Base-by-base conservation (phyloP, 257 asterid species). In the Nicotiana paniculata region DNA sequence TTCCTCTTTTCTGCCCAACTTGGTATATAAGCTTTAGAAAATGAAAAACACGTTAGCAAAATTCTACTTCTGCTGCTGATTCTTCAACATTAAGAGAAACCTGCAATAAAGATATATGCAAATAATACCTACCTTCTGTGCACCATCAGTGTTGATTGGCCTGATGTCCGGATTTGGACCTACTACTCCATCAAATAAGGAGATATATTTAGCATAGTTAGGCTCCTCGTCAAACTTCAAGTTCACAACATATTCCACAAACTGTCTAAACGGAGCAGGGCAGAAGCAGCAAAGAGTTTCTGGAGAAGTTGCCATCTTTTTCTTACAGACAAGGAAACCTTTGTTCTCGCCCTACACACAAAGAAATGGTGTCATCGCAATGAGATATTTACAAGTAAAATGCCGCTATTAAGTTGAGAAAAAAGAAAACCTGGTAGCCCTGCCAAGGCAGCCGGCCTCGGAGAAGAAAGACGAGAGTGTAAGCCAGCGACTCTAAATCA, bases 361-460 rank as follows among this genome's bases (percentile, higher is more conserved):
- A 78, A 46, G 74, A 17, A 24, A 3, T 16, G 24, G 66, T 74
- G 83, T 80, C 75, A 82, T 58, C 8, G 37, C 63, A 69, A 30
- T 13, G 62, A 75, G 62, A 67, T 33, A 3, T 57, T 65, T 16
- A 58, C 79, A 76, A 54, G 28, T 18, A 18, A 30, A 72, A 46
- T 35, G 84, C 65, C 64, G 24, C 82, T 15, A 70, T 37, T 77
- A 43, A 39, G 67, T 63, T 77, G 24, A 85, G 69, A 53, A 64
- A 48, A 72, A 67, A 67, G 68, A 79, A 76, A 79, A 90, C 94
- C 92, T 90, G 91, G 77, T 86, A 88, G 55, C 92, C 94, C 84
- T 90, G 91, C 94, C 94, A 90, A 62, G 94, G 94, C 62, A 90
- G 86, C 79, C 90, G 89, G 39, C 94, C 92, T 55, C 90, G 89